Base-by-base conservation (phyloP, 352 stramenopile species). In the Pythium dissotocum region DNA sequence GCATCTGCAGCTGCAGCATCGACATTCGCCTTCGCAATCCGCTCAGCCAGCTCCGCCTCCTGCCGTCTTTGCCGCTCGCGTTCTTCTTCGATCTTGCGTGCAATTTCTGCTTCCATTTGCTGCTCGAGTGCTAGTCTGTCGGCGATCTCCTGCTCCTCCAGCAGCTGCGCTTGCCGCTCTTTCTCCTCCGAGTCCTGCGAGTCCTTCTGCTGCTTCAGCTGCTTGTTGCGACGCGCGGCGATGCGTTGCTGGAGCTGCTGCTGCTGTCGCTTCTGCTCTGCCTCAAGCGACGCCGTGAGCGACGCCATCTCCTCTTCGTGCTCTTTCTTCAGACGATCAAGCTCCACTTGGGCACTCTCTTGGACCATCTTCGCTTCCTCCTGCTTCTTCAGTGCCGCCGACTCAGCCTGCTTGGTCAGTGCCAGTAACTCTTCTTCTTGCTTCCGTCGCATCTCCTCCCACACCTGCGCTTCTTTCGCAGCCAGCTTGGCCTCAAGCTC, bases 171-270 rank as follows among this genome's bases (percentile, higher is more conserved):
- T 21, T 63, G 32, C 18, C 58, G 59, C 30, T 67, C 52, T 49
- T 61, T 61, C 32, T 56, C 66, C 5, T 35, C 36, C 8, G 52
- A 8, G n/a, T 72, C 48, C 6, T 67, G 58, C 14, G 38, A 53
- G 2, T 73, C 62, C 21, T 73, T 75, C 16, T 77, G 72, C 21
- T 84, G 71, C 48, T 83, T 89, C 13, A 74, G 73, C 13, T 82
- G 77, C 36, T 79, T 75, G 6, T 35, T 38, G 13, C 64, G 56
- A 9, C 83, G 71, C 60, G 80, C 75, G 13, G 72, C 71, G 33
- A 91, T 89, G 14, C 83, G 83, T 55, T 87, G 79, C 48, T 91
- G 80, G n/a, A 93, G 68, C 51, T 90, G 87, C 52, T 85, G 73
- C 61, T 93, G 83, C 57, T 70, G 64, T 0, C 64, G 64, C 38